Evolutionary conservation across 139 green algal genomes (phyloP).

Genomic region (Chlorella vulgaris): DNA sequence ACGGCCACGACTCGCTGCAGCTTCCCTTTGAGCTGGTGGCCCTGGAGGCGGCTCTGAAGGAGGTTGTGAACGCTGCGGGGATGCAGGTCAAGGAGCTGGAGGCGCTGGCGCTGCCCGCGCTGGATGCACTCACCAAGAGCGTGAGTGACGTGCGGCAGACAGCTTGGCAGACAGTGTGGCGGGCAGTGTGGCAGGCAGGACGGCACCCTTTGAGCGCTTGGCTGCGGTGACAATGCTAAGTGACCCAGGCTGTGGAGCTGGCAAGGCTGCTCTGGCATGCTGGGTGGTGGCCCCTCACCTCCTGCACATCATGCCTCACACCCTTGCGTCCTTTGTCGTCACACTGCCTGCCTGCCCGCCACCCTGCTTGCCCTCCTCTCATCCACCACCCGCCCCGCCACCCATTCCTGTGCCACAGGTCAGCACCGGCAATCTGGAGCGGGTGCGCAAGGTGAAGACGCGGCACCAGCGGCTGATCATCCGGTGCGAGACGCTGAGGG

Average conservation of each 20-base stretch:
- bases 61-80: slow-evolving; percentile 45
- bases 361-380: background rate
- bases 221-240: background rate
- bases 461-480: slow-evolving; percentile 73
- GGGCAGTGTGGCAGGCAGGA: background rate
- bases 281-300: too few species aligned
- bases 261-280: too few species aligned
- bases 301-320: too few species aligned
- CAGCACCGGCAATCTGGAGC: slow-evolving; percentile 69
- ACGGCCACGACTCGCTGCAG: slow-evolving; percentile 41
- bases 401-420: background rate
- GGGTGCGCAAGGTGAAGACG: slow-evolving; percentile 84
- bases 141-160: slow-evolving; percentile 28
- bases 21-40: slow-evolving; percentile 81
- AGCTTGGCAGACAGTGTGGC: background rate
- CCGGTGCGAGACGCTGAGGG: slow-evolving; percentile 59
- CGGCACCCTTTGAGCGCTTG: background rate
- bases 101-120: slow-evolving; percentile 59
- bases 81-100: slow-evolving; percentile 77
- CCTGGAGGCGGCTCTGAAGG: slow-evolving; percentile 70
- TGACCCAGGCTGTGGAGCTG: too few species aligned
- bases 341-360: background rate
- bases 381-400: background rate
- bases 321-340: too few species aligned
- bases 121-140: slow-evolving; percentile 74